These are phyloP conservation scores for Huntiella decipiens DNA, from an alignment of 2,329 filamentous ascomycete species.

Conservation along the genomic window DNA sequence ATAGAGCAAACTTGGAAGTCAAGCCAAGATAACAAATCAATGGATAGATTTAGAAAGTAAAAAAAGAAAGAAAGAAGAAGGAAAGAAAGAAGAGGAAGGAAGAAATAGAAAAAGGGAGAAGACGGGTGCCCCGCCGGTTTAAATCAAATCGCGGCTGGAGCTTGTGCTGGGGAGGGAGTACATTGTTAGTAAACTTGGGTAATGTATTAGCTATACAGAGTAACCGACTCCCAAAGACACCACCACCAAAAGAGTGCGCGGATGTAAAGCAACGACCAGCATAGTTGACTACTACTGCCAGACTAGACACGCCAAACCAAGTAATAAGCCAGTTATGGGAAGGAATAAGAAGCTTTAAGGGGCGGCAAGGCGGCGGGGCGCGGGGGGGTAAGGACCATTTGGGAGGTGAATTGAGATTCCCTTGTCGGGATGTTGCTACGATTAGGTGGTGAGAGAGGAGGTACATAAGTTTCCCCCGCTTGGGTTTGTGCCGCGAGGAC, in stretches of 20 bases:
- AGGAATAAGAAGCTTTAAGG: conserved; percentile 10
- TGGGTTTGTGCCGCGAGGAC: background rate
- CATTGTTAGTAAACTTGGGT: too few species aligned
- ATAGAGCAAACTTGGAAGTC: too few species aligned
- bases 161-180: background rate
- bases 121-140: background rate
- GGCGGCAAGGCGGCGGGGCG: conserved; percentile 4
- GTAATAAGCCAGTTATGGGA: conserved; percentile 3
- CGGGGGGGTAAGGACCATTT: background rate
- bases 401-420: background rate
- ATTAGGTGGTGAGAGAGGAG: too few species aligned
- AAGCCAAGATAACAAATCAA: conserved; percentile 1
- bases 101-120: conserved; percentile 4
- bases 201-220: too few species aligned
- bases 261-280: too few species aligned
- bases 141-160: too few species aligned
- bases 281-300: too few species aligned
- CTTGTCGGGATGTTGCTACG: too few species aligned
- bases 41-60: conserved; percentile 1
- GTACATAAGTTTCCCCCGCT: too few species aligned
- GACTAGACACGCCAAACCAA: background rate
- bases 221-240: too few species aligned
- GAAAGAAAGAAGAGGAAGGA: conserved; percentile 4
- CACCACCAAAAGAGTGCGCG: too few species aligned
- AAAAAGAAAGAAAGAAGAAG: background rate